phyloP scores from a whole-genome alignment of 495 filamentous ascomycete genomes.

The Bathelium albidoporum region DNA sequence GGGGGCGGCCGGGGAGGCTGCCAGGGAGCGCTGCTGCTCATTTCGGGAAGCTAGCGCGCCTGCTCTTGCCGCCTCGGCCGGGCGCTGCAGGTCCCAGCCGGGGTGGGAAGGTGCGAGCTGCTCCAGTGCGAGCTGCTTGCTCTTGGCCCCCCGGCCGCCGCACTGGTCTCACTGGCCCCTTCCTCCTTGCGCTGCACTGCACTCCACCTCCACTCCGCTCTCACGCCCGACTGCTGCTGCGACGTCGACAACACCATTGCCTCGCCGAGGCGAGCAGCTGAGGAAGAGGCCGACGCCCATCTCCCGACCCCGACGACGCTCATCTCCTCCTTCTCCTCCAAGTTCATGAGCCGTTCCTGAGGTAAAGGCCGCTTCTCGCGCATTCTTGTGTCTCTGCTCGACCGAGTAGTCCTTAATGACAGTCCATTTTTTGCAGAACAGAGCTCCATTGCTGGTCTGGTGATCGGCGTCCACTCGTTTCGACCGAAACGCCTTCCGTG shows the following conservation, averaged over 20 bases:
- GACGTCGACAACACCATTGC: background rate
- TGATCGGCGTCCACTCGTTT: constrained; percentile 4
- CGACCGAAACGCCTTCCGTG: constrained; percentile 1
- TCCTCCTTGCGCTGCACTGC: background rate
- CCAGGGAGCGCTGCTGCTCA: background rate
- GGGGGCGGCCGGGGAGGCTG: background rate
- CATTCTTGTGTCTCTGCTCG: background rate
- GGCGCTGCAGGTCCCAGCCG: background rate
- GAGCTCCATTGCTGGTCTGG: background rate
- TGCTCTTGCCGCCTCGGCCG: background rate
- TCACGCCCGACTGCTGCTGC: background rate
- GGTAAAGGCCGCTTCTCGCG: background rate
- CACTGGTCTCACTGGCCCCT: background rate
- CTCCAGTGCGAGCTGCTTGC: background rate
- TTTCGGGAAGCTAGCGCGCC: background rate
- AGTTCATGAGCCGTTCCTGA: background rate
- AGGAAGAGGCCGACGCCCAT: background rate
- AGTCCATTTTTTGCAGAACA: background rate
- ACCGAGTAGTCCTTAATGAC: background rate
- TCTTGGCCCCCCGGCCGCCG: background rate
- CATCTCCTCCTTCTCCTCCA: background rate
- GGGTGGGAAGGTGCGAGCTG: background rate
- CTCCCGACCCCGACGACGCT: background rate
- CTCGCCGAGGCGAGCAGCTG: constrained; percentile 2
- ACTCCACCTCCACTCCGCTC: background rate